These are phyloP conservation scores for Rhizopogon vinicolor DNA, from an alignment of 768 basidiomycete species.

Conservation along the genomic window DNA sequence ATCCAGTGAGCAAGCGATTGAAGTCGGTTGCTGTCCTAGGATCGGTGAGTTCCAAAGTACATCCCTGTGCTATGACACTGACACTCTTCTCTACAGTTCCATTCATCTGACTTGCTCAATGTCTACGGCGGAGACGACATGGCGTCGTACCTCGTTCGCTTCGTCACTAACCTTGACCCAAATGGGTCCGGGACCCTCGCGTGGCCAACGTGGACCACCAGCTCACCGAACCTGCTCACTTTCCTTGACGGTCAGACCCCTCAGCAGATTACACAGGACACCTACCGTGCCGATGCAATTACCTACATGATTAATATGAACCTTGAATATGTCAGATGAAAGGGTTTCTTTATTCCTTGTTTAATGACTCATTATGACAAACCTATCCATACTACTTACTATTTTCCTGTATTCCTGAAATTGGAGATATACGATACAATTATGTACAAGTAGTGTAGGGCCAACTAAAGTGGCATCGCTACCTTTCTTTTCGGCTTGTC, in stretches of 20 bases:
- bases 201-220: constrained; percentile 38
- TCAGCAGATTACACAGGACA: constrained; percentile 24
- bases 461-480: no score
- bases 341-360: no score
- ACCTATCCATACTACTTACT: no score
- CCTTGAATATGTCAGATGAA: background rate
- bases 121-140: constrained; percentile 39
- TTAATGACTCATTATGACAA: no score
- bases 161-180: background rate
- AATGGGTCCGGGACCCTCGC: constrained; percentile 30
- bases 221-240: constrained; percentile 33
- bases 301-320: constrained; percentile 18
- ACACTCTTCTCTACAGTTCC: constrained; percentile 22
- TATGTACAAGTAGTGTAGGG: no score
- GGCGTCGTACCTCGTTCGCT: constrained; percentile 7
- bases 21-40: no score
- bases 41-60: no score
- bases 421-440: no score
- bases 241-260: constrained; percentile 30
- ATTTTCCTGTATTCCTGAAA: no score
- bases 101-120: constrained; percentile 39
- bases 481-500: no score
- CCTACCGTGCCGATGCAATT: constrained; percentile 34
- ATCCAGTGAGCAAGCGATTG: no score
- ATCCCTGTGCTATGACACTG: constrained; percentile 12